Conservation (phyloP, 331 rosid species). For the Ulmus americana region DNA sequence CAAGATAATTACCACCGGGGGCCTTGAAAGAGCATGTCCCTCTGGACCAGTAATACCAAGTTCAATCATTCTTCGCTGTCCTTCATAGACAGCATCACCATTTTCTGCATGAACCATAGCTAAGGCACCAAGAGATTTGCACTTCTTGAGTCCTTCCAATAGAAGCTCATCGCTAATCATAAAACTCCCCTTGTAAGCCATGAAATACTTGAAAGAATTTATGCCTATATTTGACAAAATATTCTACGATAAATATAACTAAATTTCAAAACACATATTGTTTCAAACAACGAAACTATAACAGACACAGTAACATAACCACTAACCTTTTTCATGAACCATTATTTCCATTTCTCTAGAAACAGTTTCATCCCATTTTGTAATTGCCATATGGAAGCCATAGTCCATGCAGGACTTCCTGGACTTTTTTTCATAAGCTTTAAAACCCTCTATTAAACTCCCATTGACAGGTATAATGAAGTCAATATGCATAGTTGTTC, state of each 20-base stretch:
- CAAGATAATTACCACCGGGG: constrained; percentile 49
- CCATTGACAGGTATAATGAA: constrained; percentile 68
- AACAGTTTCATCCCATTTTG: constrained; percentile 74
- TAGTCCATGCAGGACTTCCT: constrained; percentile 74
- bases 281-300: not conserved
- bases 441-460: constrained; percentile 57
- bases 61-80: constrained; percentile 75
- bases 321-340: constrained; percentile 72
- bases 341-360: constrained; percentile 73
- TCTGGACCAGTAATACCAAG: constrained; percentile 88
- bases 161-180: constrained; percentile 78
- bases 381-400: constrained; percentile 89
- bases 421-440: constrained; percentile 65
- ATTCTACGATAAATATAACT: not conserved
- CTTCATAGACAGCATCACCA: constrained; percentile 79
- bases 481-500: constrained; percentile 80
- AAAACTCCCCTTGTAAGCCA: constrained; percentile 77
- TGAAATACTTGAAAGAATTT: constrained; percentile 85
- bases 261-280: not conserved
- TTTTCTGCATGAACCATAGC: constrained; percentile 97
- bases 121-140: constrained; percentile 88
- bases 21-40: constrained; percentile 90
- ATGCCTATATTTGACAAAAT: constrained; percentile 40
- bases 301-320: not conserved
- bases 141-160: constrained; percentile 63